phyloP scores from a whole-genome alignment of 2,329 filamentous ascomycete species.

The Beauveria caledonica region DNA sequence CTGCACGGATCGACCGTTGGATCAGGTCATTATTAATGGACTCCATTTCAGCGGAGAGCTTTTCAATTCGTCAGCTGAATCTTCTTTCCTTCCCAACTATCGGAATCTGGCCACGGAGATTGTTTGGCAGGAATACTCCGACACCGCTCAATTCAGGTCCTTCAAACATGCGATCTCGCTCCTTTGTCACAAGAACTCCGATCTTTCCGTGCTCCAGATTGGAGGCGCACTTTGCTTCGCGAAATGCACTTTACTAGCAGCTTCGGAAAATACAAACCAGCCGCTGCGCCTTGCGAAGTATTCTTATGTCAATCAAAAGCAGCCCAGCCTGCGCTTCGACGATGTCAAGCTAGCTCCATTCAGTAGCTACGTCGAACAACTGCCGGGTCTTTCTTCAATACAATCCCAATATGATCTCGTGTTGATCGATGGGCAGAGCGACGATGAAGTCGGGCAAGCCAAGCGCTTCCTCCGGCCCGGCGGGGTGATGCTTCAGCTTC shows the following conservation, averaged over 20 bases:
- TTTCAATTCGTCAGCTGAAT: conserved; percentile 17
- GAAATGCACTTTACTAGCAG: conserved; percentile 18
- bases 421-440: not conserved
- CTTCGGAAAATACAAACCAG: conserved; percentile 17
- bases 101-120: conserved; percentile 41
- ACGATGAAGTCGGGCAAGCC: conserved; percentile 11
- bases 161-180: conserved; percentile 23
- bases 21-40: conserved; percentile 36
- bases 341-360: not conserved
- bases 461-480: conserved; percentile 11
- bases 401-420: conserved; percentile 1
- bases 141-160: conserved; percentile 16
- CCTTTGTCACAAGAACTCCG: conserved; percentile 32
- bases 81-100: conserved; percentile 38
- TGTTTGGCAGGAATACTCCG: conserved; percentile 35
- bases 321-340: not conserved
- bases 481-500: conserved; percentile 4
- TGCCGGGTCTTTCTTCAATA: not conserved
- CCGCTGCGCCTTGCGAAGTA: conserved; percentile 27
- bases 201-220: conserved; percentile 30
- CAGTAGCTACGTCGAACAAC: not conserved
- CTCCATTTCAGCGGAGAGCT: conserved; percentile 35
- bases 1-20: conserved; percentile 22
- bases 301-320: conserved; percentile 19
- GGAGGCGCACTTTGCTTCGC: conserved; percentile 21